Evolutionary conservation across 352 stramenopile species (phyloP).

Genomic region (Globisporangium heterothallicum): DNA sequence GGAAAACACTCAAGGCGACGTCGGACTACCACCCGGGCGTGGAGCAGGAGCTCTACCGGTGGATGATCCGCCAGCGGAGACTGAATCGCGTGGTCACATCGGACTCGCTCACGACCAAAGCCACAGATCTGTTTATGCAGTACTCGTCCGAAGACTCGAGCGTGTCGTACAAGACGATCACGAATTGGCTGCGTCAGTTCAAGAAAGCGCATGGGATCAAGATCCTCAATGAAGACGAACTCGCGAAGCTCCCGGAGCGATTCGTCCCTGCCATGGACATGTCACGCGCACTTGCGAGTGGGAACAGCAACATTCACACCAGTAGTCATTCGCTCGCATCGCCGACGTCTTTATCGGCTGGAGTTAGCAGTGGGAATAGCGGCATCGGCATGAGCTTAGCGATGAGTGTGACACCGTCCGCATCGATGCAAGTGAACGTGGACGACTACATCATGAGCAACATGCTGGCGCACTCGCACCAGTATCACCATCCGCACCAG

Average conservation of each 20-base stretch:
- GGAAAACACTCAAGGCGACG: slow-evolving; percentile 69
- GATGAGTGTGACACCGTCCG: neutral
- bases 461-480: slow-evolving; percentile 6
- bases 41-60: slow-evolving; percentile 79
- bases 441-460: slow-evolving; percentile 33
- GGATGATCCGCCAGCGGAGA: slow-evolving; percentile 66
- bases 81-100: slow-evolving; percentile 39
- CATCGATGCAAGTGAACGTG: slow-evolving; percentile 1
- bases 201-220: slow-evolving; percentile 62
- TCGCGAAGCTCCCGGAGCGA: slow-evolving; percentile 40
- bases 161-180: slow-evolving; percentile 37
- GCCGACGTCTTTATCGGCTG: slow-evolving; percentile 2
- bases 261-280: slow-evolving; percentile 69
- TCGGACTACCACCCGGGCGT: slow-evolving; percentile 71
- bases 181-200: slow-evolving; percentile 64
- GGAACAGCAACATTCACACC: neutral
- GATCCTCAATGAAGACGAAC: slow-evolving; percentile 38
- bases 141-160: slow-evolving; percentile 37
- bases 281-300: neutral
- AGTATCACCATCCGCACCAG: slow-evolving; percentile 5
- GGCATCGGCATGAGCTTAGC: neutral
- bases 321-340: neutral
- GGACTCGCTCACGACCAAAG: slow-evolving; percentile 46
- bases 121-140: slow-evolving; percentile 66
- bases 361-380: neutral